phyloP scores from a whole-genome alignment of 371 early-diverging fungal genomes.

The Saksenaea oblongispora region DNA sequence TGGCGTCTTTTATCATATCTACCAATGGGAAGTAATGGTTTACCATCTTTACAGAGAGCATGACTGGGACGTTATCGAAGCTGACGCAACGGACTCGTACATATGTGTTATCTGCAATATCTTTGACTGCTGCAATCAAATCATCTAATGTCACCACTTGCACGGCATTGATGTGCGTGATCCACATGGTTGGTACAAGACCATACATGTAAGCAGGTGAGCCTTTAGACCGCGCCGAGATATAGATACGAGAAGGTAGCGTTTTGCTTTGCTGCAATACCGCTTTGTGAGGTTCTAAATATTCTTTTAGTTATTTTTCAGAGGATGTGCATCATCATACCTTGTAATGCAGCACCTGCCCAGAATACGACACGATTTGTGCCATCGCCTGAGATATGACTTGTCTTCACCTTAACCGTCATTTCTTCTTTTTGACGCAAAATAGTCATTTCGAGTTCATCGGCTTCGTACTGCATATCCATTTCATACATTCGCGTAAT shows the following conservation, averaged over 20 bases:
- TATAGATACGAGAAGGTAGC: conserved; percentile 75
- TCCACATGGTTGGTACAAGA: conserved; percentile 80
- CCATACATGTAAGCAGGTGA: conserved; percentile 85
- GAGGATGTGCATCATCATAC: conserved; percentile 20
- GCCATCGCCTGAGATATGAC: conserved; percentile 66
- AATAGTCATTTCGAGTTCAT: conserved; percentile 62
- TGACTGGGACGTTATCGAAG: conserved; percentile 80
- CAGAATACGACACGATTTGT: conserved; percentile 72
- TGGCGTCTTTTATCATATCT: conserved; percentile 55
- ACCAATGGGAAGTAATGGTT: conserved; percentile 77
- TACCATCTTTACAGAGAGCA: conserved; percentile 78
- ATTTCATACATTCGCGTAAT: conserved; percentile 73
- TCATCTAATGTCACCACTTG: conserved; percentile 67
- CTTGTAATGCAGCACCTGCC: conserved; percentile 71
- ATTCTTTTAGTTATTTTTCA: neutral
- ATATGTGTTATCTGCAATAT: conserved; percentile 69
- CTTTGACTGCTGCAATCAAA: conserved; percentile 63
- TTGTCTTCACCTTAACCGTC: conserved; percentile 60
- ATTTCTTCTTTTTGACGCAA: conserved; percentile 71
- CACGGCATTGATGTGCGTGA: conserved; percentile 70
- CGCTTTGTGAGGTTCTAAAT: conserved; percentile 79
- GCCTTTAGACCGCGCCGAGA: conserved; percentile 72
- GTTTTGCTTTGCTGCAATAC: conserved; percentile 77
- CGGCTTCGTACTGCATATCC: conserved; percentile 60
- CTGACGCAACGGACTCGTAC: conserved; percentile 83